Evolutionary conservation across 306 rosid species (phyloP).

Genomic region (Elaeagnus macrophylla): DNA sequence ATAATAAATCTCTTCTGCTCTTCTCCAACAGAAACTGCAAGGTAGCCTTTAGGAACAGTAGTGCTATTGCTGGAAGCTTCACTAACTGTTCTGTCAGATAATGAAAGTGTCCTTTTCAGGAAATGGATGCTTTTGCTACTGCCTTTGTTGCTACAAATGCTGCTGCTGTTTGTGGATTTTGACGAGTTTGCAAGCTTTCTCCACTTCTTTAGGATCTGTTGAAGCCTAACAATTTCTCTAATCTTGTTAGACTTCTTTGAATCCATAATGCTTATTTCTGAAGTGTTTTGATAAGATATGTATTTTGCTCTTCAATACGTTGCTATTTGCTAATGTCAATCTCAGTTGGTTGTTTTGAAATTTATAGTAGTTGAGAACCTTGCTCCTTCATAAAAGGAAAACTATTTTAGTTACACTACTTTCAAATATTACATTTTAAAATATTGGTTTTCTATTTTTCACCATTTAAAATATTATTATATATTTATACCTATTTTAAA

Average conservation of each 20-base stretch:
- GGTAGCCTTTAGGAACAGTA: conserved; percentile 71
- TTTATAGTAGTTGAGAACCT: conserved; percentile 34
- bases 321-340: conserved; percentile 10
- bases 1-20: conserved; percentile 65
- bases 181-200: conserved; percentile 66
- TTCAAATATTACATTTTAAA: neutral
- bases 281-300: neutral
- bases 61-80: conserved; percentile 20
- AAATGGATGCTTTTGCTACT: conserved; percentile 48
- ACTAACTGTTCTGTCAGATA: conserved; percentile 28
- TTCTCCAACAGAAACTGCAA: conserved; percentile 75
- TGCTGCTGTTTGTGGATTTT: conserved; percentile 8
- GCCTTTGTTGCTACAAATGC: conserved; percentile 10
- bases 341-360: conserved; percentile 18
- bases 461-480: no score
- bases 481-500: no score
- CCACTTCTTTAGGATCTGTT: conserved; percentile 90
- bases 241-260: conserved; percentile 80
- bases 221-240: conserved; percentile 86
- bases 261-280: conserved; percentile 35
- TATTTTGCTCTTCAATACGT: conserved; percentile 2
- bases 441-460: neutral
- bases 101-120: conserved; percentile 61
- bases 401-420: no score
- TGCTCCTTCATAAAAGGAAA: conserved; percentile 4